Conservation (phyloP, 1,284 basidiomycete genomes). For the Cryptococcus jaspeensis region DNA sequence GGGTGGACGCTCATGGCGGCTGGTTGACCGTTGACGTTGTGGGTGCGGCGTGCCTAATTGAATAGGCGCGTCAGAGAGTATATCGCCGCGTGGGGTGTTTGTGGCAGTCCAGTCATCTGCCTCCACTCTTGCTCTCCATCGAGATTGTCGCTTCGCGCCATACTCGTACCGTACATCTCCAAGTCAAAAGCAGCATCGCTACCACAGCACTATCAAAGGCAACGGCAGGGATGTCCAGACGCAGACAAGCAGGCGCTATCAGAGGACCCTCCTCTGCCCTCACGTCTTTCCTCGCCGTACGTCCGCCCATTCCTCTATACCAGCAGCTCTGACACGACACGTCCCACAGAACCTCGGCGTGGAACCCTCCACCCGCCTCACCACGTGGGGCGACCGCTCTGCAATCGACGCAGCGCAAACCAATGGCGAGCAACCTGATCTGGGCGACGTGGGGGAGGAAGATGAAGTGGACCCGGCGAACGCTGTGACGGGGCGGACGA, state of each 20-base stretch:
- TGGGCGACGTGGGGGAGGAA: slow-evolving; percentile 15
- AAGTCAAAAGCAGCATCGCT: too few relatives aligned
- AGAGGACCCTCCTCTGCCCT: slow-evolving; percentile 87
- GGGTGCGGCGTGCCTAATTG: background rate
- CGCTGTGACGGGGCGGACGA: slow-evolving; percentile 34
- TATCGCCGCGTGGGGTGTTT: background rate
- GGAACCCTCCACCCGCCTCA: slow-evolving; percentile 33
- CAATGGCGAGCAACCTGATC: slow-evolving; percentile 6
- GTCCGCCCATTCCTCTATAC: slow-evolving; percentile 29
- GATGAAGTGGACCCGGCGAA: slow-evolving; percentile 33
- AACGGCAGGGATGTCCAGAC: slow-evolving; percentile 26
- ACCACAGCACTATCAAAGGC: background rate
- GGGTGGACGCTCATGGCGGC: too few relatives aligned
- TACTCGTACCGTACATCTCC: too few relatives aligned
- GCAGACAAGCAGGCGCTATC: slow-evolving; percentile 53
- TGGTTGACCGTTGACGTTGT: slow-evolving; percentile 5
- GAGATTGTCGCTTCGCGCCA: too few relatives aligned
- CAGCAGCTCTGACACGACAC: background rate
- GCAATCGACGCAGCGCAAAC: slow-evolving; percentile 3
- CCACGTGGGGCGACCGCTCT: slow-evolving; percentile 36
- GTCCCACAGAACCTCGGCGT: slow-evolving; percentile 50
- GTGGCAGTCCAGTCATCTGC: background rate
- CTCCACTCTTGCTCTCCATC: slow-evolving; percentile 6
- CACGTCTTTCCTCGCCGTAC: slow-evolving; percentile 83
- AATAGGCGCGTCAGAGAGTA: background rate